Evolutionary conservation across 192 early-diverging fungal genomes (phyloP), one percentile per base, ranked within the genome.

Genomic region (Haplosporangium gracile): DNA sequence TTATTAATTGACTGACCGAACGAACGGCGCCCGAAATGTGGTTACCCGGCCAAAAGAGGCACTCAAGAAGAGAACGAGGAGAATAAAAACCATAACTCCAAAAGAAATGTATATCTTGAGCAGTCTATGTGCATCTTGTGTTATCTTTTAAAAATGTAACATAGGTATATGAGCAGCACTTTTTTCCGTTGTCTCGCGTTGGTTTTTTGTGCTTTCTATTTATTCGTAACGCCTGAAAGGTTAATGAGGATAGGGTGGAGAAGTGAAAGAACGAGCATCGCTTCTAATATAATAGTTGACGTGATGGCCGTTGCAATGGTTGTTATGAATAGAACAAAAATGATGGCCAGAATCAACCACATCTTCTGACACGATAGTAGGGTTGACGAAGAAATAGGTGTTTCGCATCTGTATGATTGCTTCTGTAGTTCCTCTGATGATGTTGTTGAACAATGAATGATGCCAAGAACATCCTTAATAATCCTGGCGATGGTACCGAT

Each of bases 21-120:
- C 60, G 60, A 65, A 65, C 60, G 60, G 60, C 60, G 29, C 29
- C 60, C 60, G 60, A 65, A 65, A 65, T 34, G 60, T 32, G 29
- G 60, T 32, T 29, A 32, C 60, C 11, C 60, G 32, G 60, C 60
- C 24, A 65, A 65, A 65, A 15, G n/a, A 63, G 8, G 60, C 60
- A 10, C 60, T 32, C 24, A 29, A 11, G 29, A 11, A 65, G 5
- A 60, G 24, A 65, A 63, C 3, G 26, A 63, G 11, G 26, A 29
- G 26, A 26, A 63, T 10, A 63, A 57, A 51, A 57, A 57, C 6
- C 55, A 57, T 16, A 20, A 16, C 49, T 22, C 18, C 49, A 51
- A 51, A 55, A 57, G n/a, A 29, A 15, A 34, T 65, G 26, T 2
- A 29, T 65, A 65, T 65, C 29, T 65, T 9, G 60, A 65, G 13